These are phyloP conservation scores for Thraustotheca clavata DNA, from an alignment of 352 stramenopile genomes.

Conservation along the genomic window DNA sequence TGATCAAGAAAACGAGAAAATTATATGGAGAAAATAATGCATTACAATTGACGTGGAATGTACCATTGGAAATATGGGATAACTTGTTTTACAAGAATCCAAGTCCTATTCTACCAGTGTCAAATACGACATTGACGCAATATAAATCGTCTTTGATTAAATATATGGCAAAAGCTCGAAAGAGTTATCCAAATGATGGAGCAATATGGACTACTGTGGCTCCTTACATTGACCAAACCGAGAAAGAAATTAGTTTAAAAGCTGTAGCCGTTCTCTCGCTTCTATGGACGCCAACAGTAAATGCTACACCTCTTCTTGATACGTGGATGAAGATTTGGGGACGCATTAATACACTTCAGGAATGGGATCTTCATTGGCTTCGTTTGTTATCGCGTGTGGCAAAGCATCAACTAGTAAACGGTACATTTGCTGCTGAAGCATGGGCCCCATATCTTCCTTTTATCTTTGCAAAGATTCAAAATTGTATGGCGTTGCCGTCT, in stretches of 20 bases:
- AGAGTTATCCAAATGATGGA: conserved; percentile 31
- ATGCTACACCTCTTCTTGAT: conserved; percentile 28
- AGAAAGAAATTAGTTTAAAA: conserved; percentile 48
- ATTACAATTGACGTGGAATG: conserved; percentile 41
- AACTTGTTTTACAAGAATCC: conserved; percentile 40
- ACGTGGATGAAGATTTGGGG: conserved; percentile 53
- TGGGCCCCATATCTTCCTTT: conserved; percentile 40
- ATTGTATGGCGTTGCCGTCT: conserved; percentile 48
- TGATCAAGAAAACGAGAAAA: conserved; percentile 48
- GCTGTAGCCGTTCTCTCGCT: conserved; percentile 54
- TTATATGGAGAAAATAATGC: conserved; percentile 15
- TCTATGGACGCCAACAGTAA: conserved; percentile 24
- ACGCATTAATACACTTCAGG: conserved; percentile 36
- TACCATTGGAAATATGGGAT: conserved; percentile 35
- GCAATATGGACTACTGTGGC: conserved; percentile 42
- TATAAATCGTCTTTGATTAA: conserved; percentile 38
- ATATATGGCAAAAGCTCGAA: conserved; percentile 41
- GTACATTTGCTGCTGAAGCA: conserved; percentile 19
- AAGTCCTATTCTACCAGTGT: conserved; percentile 31
- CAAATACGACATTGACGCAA: conserved; percentile 31
- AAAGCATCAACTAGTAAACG: conserved; percentile 32
- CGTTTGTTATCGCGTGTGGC: conserved; percentile 52
- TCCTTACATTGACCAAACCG: conserved; percentile 32
- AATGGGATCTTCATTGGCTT: conserved; percentile 72
- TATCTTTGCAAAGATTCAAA: conserved; percentile 57